Base-by-base conservation (phyloP, 345 rosid species). In the Cardamine occulta region DNA sequence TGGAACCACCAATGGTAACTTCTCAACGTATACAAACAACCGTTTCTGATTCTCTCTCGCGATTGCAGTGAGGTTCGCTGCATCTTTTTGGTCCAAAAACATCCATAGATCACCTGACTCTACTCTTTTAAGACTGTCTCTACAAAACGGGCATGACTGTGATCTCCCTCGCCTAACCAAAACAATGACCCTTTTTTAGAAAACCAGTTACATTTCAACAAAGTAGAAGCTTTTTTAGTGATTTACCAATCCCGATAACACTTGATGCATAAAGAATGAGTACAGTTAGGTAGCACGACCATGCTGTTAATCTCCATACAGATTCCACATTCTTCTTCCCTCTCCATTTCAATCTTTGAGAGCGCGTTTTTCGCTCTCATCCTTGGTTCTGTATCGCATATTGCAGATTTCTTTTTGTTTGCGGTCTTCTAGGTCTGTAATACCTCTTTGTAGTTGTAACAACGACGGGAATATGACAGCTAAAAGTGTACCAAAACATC, bases 301-400 rank as follows among this genome's bases (percentile, higher is more conserved):
- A 78, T 84, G 77, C 66, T 58, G 45, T 73, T 87, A 67, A 78
- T 67, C 88, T 86, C 97, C 85, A 91, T 63, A 78, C 97, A 91
- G 79, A 91, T 91, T 37, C 88, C 93, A 44, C 97, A 91, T 76
- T 91, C 97, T 45, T 85, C 86, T 78, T 91, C 97, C 70, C 88
- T 72, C 68, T 91, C 94, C 0, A 63, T 18, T 72, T 91, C 94
- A 51, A 74, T 68, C 72, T 75, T 85, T 2, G 88, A 85, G 68
- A 84, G 70, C 66, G 39, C 85, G 76, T 39, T 70, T 76, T 28
- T 67, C 77, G 5, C 32, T 31, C 15, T 85, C 94, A 51, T 87
- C 88, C 32, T 81, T 87, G 72, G 66, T 91, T 48, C 81, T 82
- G 77, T 84, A 91, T 58, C 83, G 79, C 65, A 56, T 58, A 18